phyloP scores from a whole-genome alignment of 164 flowering plant genomes.

The Tetracentron sinense region DNA sequence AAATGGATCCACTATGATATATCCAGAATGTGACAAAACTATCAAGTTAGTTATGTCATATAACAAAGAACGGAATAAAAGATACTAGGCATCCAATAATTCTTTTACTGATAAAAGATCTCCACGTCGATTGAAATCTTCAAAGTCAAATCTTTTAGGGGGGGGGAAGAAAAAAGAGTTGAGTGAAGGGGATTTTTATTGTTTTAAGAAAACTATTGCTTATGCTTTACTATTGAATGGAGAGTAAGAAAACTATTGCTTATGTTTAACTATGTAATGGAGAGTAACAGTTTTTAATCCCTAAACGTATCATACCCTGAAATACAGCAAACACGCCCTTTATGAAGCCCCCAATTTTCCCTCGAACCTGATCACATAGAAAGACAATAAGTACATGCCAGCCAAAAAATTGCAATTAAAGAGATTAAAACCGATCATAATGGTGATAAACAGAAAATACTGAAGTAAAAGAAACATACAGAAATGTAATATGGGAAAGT shows the following conservation, averaged over 20 bases:
- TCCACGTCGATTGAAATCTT: background rate
- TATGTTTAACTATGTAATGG: background rate
- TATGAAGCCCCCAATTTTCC: conserved; percentile 72
- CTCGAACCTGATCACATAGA: conserved; percentile 45
- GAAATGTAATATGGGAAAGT: no score
- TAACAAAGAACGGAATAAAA: no score
- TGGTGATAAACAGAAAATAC: background rate
- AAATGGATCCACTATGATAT: background rate
- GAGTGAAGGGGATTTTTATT: no score
- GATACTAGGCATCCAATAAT: background rate
- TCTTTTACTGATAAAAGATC: background rate
- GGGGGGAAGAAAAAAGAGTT: background rate
- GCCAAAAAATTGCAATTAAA: background rate
- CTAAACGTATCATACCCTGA: conserved; percentile 46
- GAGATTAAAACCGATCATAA: background rate
- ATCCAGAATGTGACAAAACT: background rate
- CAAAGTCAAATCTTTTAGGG: background rate
- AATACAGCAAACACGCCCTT: conserved; percentile 69
- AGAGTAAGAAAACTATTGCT: background rate
- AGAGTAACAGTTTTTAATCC: background rate
- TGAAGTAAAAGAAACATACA: background rate
- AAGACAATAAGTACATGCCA: background rate
- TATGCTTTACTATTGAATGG: no score
- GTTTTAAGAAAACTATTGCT: no score
- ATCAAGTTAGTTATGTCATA: no score